These are phyloP conservation scores for Acacia acuminata DNA, from an alignment of 306 rosid species.

Conservation along the genomic window DNA sequence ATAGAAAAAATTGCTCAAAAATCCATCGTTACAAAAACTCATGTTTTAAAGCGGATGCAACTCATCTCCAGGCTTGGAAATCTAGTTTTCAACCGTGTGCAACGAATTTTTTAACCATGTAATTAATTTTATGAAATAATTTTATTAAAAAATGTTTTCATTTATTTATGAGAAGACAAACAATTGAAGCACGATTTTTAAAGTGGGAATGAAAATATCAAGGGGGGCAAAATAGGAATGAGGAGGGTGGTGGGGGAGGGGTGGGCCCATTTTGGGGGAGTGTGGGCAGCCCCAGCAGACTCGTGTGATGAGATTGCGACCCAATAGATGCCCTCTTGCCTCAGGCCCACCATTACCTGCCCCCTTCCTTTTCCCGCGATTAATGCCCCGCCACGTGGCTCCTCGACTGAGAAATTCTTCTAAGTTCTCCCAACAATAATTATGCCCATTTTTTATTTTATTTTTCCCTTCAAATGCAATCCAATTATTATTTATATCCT, in stretches of 20 bases:
- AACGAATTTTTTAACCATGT: too few relatives aligned
- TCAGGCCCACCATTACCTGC: constrained; percentile 14
- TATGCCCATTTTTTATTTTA: not conserved
- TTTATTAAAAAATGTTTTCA: too few relatives aligned
- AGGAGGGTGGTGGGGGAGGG: not conserved
- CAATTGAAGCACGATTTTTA: not conserved
- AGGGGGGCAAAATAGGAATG: not conserved
- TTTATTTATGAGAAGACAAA: too few relatives aligned
- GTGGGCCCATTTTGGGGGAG: not conserved
- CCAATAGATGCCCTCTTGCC: not conserved
- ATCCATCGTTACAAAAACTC: too few relatives aligned
- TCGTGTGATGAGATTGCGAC: not conserved
- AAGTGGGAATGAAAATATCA: not conserved
- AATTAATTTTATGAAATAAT: too few relatives aligned
- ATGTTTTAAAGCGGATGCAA: too few relatives aligned
- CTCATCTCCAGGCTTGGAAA: too few relatives aligned
- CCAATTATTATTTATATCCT: not conserved
- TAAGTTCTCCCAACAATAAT: not conserved
- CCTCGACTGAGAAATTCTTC: not conserved
- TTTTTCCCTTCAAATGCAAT: not conserved
- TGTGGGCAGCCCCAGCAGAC: not conserved
- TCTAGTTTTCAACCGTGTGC: too few relatives aligned
- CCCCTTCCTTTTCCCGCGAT: not conserved
- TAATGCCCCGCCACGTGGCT: not conserved
- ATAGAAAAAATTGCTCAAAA: too few relatives aligned